These are phyloP conservation scores for Aspergillus fischeri DNA, from an alignment of 2,329 filamentous ascomycete genomes.

Conservation along the genomic window DNA sequence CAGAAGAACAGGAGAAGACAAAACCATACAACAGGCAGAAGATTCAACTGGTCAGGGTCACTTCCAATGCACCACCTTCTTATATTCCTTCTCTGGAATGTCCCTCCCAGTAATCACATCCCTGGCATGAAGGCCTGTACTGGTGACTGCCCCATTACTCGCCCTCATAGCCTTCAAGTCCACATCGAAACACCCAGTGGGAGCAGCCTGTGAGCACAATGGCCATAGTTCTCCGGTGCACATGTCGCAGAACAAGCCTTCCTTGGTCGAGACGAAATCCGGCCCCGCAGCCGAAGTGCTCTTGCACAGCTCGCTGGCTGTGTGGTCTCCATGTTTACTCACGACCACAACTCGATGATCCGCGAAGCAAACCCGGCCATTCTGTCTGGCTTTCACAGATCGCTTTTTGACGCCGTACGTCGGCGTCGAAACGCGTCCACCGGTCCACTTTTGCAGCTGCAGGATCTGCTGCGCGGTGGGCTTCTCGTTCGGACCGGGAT, in stretches of 20 bases:
- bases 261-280: not conserved
- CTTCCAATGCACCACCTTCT: not conserved
- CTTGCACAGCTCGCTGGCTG: not conserved
- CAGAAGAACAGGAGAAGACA: too few relatives aligned
- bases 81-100: not conserved
- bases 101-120: not conserved
- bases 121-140: not conserved
- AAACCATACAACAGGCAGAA: too few relatives aligned
- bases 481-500: not conserved
- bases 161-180: not conserved
- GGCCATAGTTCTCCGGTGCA: not conserved
- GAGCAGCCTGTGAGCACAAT: not conserved
- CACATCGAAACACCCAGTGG: not conserved
- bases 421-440: not conserved
- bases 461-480: not conserved
- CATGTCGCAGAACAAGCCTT: not conserved
- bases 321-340: not conserved
- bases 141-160: not conserved
- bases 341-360: not conserved
- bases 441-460: not conserved
- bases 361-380: not conserved
- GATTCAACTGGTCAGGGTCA: not conserved
- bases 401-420: not conserved
- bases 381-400: not conserved
- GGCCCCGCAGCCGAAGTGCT: not conserved